Percentiles rank a stretch among this genome's conserved stretches.
Conservation (phyloP, 148 eudicot genomes). For the Bassia scoparia region DNA sequence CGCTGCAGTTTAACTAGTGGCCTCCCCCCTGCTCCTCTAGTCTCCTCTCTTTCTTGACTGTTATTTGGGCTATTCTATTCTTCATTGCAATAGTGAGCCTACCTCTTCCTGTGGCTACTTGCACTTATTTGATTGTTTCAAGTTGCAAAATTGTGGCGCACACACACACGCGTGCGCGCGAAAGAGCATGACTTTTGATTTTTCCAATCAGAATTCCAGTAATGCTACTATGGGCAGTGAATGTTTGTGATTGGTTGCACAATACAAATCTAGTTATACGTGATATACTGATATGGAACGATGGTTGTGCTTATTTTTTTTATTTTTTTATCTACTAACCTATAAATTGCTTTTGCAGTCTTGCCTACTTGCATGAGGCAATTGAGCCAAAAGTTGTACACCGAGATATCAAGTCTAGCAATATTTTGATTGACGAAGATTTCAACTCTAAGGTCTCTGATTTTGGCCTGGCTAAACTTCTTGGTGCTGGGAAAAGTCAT, state of each 20-base stretch:
- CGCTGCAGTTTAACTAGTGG: not conserved
- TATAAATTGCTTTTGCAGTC: slow-evolving; percentile 37
- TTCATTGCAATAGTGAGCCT: not conserved
- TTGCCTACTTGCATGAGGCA: slow-evolving; percentile 70
- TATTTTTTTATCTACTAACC: not conserved
- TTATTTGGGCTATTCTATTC: not conserved
- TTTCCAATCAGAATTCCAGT: not conserved
- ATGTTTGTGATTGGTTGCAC: not conserved
- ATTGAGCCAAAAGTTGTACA: slow-evolving; percentile 84
- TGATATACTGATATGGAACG: too few species aligned
- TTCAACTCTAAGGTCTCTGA: slow-evolving; percentile 73
- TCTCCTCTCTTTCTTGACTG: not conserved
- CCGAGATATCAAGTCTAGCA: slow-evolving; percentile 77
- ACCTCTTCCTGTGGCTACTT: not conserved
- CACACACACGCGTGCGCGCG: too few species aligned
- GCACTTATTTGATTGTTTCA: not conserved
- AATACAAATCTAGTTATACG: too few species aligned
- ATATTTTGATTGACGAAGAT: slow-evolving; percentile 59
- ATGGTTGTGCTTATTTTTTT: too few species aligned
- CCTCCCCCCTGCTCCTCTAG: not conserved
- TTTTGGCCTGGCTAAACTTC: slow-evolving; percentile 74
- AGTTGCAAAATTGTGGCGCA: not conserved
- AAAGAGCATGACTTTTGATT: not conserved
- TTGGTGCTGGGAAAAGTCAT: slow-evolving; percentile 72
- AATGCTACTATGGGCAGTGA: not conserved